Evolutionary conservation across 2,329 filamentous ascomycete genomes (phyloP).

Genomic region (Chaetoscypha palmicola): DNA sequence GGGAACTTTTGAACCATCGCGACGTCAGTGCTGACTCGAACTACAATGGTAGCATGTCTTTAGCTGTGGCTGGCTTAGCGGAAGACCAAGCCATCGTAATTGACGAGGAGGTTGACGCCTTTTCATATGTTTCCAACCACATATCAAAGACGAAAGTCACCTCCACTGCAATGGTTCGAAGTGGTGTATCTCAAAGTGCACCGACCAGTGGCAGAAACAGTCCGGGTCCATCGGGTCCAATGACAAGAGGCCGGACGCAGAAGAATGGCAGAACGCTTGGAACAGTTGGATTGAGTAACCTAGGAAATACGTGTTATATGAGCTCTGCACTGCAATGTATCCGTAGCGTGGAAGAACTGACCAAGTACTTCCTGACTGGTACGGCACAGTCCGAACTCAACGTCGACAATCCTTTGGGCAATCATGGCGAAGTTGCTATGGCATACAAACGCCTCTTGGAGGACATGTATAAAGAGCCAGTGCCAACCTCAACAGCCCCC

Average conservation of each 20-base stretch:
- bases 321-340: conserved; percentile 95
- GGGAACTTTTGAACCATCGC: conserved; percentile 54
- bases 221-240: conserved; percentile 49
- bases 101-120: conserved; percentile 64
- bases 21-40: conserved; percentile 69
- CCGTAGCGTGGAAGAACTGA: conserved; percentile 85
- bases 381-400: conserved; percentile 79
- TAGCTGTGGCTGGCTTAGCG: conserved; percentile 62
- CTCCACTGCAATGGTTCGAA: conserved; percentile 18
- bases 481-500: conserved; percentile 64
- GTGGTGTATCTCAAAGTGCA: conserved; percentile 27
- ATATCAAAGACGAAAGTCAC: conserved; percentile 20
- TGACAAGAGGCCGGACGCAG: conserved; percentile 66
- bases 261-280: conserved; percentile 65
- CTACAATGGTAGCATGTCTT: conserved; percentile 65
- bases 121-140: conserved; percentile 50
- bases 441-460: conserved; percentile 71
- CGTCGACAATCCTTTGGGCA: conserved; percentile 73
- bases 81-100: conserved; percentile 72
- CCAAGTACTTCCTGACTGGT: conserved; percentile 77
- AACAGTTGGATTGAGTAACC: conserved; percentile 75
- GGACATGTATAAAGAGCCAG: conserved; percentile 67
- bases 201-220: conserved; percentile 63
- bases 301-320: conserved; percentile 99
- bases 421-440: conserved; percentile 79